Base-by-base conservation (phyloP, 2,329 filamentous ascomycete genomes). In the Monilinia polystroma region DNA sequence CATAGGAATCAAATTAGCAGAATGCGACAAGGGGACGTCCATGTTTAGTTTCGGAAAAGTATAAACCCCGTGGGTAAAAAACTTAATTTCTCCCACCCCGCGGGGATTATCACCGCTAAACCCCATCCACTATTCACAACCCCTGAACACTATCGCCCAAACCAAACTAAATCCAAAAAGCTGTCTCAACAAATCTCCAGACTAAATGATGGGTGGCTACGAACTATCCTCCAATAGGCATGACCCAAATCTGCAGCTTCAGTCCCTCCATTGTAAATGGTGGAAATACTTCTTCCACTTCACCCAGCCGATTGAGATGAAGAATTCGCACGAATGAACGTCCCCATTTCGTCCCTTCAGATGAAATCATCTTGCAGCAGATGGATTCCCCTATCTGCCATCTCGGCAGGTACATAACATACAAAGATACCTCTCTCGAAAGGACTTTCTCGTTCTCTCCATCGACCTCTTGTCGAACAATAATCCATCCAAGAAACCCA, bases 401-500 rank as follows among this genome's bases (percentile, higher is more conserved):
- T 20, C 49, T 38, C 20, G 35, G 49, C 35, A 38, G 41, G 55
- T 59, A 60, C 55, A 60, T 47, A 60, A 60, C 32, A 45, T 60
- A 53, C 23, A 43, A 35, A 7, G 20, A 23, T 45, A 62, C 41
- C 55, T 63, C 57, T 23, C 58, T 12, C 23, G 23, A 16, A 23
- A 41, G 23, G 20, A 26, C 26, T 11, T 7, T 29, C 11, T 18
- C 20, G 35, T 51, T 43, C 29, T 41, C 35, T 20, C 41, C 38
- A 66, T 66, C 64, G 64, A 20, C 64, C 32, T 63, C 26, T 59
- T 10, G 64, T 66, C 55, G 64, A 66, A 66, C 49, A 45, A 45
- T 2, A 47, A 58, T 38, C 14, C 41, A 26, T 23, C 23, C 18
- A 43, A 32, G 18, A 38, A 45, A n/a, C 35, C 35, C 35, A 62